A percentile compares a stretch with the other conserved stretches of the same genome.
phyloP scores from a whole-genome alignment of 2,329 filamentous ascomycete species.

The Aureobasidium melanogenum region DNA sequence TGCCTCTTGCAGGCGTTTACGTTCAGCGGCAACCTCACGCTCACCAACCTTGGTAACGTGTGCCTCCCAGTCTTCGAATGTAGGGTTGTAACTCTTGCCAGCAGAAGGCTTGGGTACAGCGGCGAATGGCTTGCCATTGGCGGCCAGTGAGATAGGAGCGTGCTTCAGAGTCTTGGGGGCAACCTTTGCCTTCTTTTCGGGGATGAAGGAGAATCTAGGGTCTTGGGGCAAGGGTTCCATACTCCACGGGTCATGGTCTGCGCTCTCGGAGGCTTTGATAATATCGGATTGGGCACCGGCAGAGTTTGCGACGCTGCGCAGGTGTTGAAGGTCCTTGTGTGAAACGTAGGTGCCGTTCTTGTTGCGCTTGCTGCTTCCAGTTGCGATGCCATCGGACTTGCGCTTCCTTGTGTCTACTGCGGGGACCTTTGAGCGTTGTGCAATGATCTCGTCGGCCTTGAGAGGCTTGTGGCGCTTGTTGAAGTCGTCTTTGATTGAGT shows the following conservation, averaged over 20 bases:
- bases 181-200: conserved; percentile 52
- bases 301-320: conserved; percentile 68
- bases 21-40: conserved; percentile 71
- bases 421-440: conserved; percentile 70
- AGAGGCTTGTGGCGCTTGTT: conserved; percentile 66
- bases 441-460: conserved; percentile 86
- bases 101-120: conserved; percentile 71
- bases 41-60: conserved; percentile 66
- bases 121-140: conserved; percentile 68
- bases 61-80: conserved; percentile 75
- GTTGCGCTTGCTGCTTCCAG: conserved; percentile 59
- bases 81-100: conserved; percentile 87
- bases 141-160: conserved; percentile 72
- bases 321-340: conserved; percentile 69
- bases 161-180: conserved; percentile 67
- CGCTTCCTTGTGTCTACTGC: conserved; percentile 74
- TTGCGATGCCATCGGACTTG: conserved; percentile 57
- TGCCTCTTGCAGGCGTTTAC: conserved; percentile 59
- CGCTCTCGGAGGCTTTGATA: conserved; percentile 44
- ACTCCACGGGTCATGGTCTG: conserved; percentile 71
- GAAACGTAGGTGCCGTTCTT: conserved; percentile 68
- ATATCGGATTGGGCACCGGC: conserved; percentile 46
- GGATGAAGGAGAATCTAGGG: conserved; percentile 55
- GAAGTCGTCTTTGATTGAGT: conserved; percentile 54
- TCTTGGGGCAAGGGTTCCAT: conserved; percentile 42